Conservation (phyloP, 495 filamentous ascomycete species). For the Tuber borchii region DNA sequence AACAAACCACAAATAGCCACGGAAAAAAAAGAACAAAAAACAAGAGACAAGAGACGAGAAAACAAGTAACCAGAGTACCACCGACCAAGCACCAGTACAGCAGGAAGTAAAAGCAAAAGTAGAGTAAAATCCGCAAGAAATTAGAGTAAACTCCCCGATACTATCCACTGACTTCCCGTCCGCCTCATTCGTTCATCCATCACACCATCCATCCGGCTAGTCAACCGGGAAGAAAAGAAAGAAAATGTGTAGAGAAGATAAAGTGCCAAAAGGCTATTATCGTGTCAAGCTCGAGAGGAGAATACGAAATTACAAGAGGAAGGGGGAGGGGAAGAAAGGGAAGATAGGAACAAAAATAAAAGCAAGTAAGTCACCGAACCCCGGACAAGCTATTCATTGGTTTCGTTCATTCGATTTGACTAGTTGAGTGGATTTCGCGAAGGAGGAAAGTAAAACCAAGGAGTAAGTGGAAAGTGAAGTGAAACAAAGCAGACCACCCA, state of each 20-base stretch:
- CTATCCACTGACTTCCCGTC: not conserved
- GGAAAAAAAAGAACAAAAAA: not conserved
- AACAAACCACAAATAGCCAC: constrained; percentile 4
- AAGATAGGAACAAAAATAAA: not conserved
- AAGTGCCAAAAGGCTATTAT: not conserved
- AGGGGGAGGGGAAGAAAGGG: not conserved
- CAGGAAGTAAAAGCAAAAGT: not conserved
- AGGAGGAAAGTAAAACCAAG: not conserved
- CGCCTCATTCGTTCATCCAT: not conserved
- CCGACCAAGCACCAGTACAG: not conserved
- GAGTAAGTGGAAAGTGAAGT: not conserved
- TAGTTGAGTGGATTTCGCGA: not conserved
- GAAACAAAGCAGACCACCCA: not conserved
- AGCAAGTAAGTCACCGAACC: not conserved
- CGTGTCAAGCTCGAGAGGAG: not conserved
- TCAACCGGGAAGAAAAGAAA: not conserved
- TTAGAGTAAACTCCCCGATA: not conserved
- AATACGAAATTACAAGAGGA: not conserved
- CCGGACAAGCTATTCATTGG: not conserved
- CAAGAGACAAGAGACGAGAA: constrained; percentile 4
- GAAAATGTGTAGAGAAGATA: not conserved
- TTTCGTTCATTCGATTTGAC: not conserved
- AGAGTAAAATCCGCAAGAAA: not conserved
- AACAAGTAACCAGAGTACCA: not conserved
- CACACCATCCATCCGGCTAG: not conserved